A percentile compares a stretch with the other conserved stretches of the same genome.
Conservation (phyloP, 2,329 filamentous ascomycete species). For the Claviceps spartinae region DNA sequence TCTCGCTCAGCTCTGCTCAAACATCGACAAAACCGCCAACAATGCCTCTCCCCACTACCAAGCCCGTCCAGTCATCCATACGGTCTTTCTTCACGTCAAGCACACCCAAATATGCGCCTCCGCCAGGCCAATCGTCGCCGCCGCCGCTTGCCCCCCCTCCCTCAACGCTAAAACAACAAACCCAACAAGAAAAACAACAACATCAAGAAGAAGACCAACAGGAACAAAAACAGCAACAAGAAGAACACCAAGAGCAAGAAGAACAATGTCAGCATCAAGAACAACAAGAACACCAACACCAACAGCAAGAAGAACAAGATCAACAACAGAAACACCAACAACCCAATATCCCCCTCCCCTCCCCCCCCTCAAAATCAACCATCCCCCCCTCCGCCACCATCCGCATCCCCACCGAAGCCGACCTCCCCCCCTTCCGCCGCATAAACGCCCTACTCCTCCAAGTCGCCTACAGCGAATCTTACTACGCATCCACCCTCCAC, state of each 20-base stretch:
- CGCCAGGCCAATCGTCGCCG: conserved; percentile 14
- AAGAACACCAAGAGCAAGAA: too few species aligned
- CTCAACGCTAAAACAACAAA: conserved; percentile 10
- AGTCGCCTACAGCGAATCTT: conserved; percentile 49
- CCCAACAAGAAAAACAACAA: background rate
- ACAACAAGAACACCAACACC: too few species aligned
- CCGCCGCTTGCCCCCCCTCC: conserved; percentile 7
- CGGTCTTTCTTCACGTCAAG: conserved; percentile 47
- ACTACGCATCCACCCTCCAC: conserved; percentile 42
- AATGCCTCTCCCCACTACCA: conserved; percentile 29
- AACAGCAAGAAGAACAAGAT: too few species aligned
- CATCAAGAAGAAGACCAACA: too few species aligned
- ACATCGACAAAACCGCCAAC: conserved; percentile 3
- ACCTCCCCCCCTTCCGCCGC: conserved; percentile 45
- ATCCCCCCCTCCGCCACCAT: conserved; percentile 38
- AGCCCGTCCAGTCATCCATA: conserved; percentile 40
- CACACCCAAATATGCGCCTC: conserved; percentile 23
- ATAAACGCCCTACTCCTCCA: conserved; percentile 53
- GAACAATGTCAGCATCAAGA: too few species aligned
- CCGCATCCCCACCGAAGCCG: conserved; percentile 32
- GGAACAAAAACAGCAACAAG: too few species aligned
- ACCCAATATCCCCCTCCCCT: conserved; percentile 15
- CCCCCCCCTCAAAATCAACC: conserved; percentile 4
- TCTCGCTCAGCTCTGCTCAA: background rate
- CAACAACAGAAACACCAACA: conserved; percentile 8